A percentile compares a stretch with the other conserved stretches of the same genome.
Conservation (phyloP, 176 grass and related monocot genomes). For the Stipa capillata region DNA sequence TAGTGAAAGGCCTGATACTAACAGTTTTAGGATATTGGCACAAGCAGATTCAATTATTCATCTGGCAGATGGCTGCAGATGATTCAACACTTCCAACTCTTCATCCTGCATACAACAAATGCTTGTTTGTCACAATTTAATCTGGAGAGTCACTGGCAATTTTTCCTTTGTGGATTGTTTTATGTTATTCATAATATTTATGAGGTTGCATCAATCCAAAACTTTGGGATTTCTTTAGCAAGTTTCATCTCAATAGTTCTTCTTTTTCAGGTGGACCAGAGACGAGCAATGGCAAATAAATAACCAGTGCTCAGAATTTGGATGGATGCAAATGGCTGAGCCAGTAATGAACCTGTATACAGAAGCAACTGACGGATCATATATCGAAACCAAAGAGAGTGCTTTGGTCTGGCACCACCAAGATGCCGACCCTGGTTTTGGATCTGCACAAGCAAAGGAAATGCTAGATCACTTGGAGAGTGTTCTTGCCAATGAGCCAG, state of each 20-base stretch:
- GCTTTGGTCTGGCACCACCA: constrained; percentile 71
- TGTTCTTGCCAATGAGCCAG: constrained; percentile 31
- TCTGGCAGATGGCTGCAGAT: no score
- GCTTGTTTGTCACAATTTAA: background rate
- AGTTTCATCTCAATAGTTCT: constrained; percentile 1
- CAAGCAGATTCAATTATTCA: background rate
- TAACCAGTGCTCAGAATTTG: constrained; percentile 40
- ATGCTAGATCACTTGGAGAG: constrained; percentile 37
- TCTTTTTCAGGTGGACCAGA: constrained; percentile 36
- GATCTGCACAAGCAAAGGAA: constrained; percentile 46
- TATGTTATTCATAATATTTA: constrained; percentile 3
- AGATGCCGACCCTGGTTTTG: constrained; percentile 56
- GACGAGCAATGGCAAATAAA: constrained; percentile 50
- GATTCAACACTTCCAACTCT: no score
- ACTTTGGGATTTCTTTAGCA: background rate
- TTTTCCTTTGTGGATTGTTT: background rate
- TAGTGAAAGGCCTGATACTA: no score
- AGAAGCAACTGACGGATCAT: constrained; percentile 61
- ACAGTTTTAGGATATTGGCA: no score
- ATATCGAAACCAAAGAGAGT: constrained; percentile 66
- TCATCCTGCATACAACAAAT: background rate
- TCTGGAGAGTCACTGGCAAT: background rate
- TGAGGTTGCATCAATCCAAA: background rate
- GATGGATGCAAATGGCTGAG: constrained; percentile 54
- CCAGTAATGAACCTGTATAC: constrained; percentile 64